These are phyloP conservation scores for Oryza australiensis DNA, from an alignment of 176 grass and related monocot species.

Conservation along the genomic window DNA sequence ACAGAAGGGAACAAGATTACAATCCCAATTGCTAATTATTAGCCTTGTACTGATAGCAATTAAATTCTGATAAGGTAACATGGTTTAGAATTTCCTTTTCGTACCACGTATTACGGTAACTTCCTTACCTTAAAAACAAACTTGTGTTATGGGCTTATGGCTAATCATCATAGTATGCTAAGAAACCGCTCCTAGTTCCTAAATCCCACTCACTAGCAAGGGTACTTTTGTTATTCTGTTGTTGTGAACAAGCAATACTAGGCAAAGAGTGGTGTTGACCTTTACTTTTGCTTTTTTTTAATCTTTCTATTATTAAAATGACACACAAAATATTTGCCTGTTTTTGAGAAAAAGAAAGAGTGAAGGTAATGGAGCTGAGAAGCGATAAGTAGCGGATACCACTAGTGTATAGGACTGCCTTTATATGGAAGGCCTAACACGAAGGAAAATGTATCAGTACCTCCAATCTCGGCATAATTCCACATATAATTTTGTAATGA, in stretches of 20 bases:
- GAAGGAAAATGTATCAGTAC: not conserved
- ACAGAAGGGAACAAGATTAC: not conserved
- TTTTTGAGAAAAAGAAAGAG: not conserved
- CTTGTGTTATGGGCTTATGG: too few species aligned
- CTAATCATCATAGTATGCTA: too few species aligned
- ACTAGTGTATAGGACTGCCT: not conserved
- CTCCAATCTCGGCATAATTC: constrained; percentile 1
- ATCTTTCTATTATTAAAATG: not conserved
- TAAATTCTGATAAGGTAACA: not conserved
- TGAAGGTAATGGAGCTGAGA: too few species aligned
- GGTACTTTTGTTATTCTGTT: too few species aligned
- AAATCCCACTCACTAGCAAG: too few species aligned
- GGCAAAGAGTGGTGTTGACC: too few species aligned
- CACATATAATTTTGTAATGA: not conserved
- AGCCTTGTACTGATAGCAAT: not conserved
- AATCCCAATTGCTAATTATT: not conserved
- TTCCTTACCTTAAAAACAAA: not conserved
- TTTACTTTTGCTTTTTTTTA: too few species aligned
- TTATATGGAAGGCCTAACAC: not conserved
- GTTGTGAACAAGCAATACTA: too few species aligned
- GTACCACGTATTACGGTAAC: not conserved
- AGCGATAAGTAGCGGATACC: not conserved
- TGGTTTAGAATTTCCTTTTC: not conserved
- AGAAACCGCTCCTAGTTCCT: too few species aligned
- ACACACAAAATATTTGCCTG: not conserved